Conservation (phyloP, 768 basidiomycete species). For the Lactarius psammicola region DNA sequence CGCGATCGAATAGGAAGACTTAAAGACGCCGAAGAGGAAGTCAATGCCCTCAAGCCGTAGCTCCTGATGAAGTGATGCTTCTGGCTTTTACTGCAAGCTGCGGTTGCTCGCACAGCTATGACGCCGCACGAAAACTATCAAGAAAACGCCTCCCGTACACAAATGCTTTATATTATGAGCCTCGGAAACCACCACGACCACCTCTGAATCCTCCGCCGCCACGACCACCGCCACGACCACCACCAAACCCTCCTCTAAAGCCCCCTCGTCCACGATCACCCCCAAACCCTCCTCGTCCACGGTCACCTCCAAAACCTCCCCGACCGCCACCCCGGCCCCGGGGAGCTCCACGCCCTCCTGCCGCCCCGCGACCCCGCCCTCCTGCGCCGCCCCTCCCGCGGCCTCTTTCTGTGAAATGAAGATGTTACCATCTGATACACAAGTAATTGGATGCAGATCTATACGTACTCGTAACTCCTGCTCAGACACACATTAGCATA, state of each 20-base stretch:
- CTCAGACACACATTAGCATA: constrained; percentile 14
- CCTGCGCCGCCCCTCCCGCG: constrained; percentile 35
- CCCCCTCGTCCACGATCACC: constrained; percentile 46
- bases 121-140: neutral
- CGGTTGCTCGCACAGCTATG: neutral
- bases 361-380: constrained; percentile 30
- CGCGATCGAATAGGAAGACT: constrained; percentile 50
- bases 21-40: constrained; percentile 31
- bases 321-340: constrained; percentile 37
- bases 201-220: constrained; percentile 42
- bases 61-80: neutral
- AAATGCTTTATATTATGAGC: constrained; percentile 39
- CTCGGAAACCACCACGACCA: constrained; percentile 48
- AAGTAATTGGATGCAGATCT: constrained; percentile 12
- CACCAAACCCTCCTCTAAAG: constrained; percentile 45
- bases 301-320: constrained; percentile 50
- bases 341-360: constrained; percentile 34
- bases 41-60: constrained; percentile 22
- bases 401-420: constrained; percentile 41
- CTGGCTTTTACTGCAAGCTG: constrained; percentile 9
- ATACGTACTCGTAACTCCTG: constrained; percentile 40
- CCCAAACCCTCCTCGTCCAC: constrained; percentile 40
- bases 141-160: neutral
- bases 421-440: constrained; percentile 34
- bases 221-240: constrained; percentile 39